These are phyloP conservation scores for Phytophthora sp. DNA, from an alignment of 352 stramenopile genomes.

Conservation along the genomic window DNA sequence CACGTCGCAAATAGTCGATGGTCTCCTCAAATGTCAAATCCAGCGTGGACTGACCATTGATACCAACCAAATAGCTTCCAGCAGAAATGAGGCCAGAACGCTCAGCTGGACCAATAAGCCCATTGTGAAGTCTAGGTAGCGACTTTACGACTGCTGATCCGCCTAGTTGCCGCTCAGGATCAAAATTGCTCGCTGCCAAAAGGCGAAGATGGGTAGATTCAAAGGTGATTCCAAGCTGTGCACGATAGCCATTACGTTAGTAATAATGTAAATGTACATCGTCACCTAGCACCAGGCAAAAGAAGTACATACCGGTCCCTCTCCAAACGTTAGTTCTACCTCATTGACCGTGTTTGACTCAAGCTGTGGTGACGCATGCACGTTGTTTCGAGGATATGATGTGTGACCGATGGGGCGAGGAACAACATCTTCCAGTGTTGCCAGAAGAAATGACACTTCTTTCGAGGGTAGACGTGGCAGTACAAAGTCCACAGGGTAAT, in stretches of 20 bases:
- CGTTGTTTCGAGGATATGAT: neutral
- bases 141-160: constrained; percentile 77
- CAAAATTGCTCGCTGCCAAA: constrained; percentile 59
- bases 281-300: neutral
- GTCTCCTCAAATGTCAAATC: constrained; percentile 71
- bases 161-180: constrained; percentile 39
- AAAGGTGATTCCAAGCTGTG: constrained; percentile 79
- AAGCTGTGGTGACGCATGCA: constrained; percentile 2
- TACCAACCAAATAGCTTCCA: constrained; percentile 70
- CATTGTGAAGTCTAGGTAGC: constrained; percentile 60
- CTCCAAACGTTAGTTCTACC: constrained; percentile 72
- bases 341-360: constrained; percentile 39
- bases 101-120: constrained; percentile 65
- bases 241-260: neutral
- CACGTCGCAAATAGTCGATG: constrained; percentile 55
- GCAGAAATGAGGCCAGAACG: constrained; percentile 51
- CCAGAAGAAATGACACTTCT: constrained; percentile 53
- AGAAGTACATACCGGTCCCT: constrained; percentile 55
- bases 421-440: constrained; percentile 42
- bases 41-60: constrained; percentile 73
- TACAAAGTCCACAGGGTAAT: constrained; percentile 57
- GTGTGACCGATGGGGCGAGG: constrained; percentile 40
- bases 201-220: constrained; percentile 76
- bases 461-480: constrained; percentile 50
- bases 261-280: neutral